Conservation (phyloP, 441 rosid species). For the Pelargonium citronellum region DNA sequence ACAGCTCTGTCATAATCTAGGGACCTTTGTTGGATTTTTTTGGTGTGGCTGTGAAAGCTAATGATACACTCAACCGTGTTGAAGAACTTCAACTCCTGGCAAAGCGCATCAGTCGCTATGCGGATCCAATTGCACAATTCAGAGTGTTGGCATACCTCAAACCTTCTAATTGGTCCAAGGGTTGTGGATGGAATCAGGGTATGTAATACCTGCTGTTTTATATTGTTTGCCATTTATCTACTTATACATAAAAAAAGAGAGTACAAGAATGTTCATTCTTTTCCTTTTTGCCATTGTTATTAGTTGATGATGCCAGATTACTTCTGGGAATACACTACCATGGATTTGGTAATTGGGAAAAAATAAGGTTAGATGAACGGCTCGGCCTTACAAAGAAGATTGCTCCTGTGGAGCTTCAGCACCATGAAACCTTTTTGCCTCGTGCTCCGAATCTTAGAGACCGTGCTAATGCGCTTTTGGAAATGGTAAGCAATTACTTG, state of each 20-base stretch:
- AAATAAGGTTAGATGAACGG: conserved; percentile 81
- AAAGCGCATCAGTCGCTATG: conserved; percentile 69
- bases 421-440: conserved; percentile 96
- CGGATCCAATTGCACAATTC: conserved; percentile 83
- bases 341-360: conserved; percentile 99
- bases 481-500: conserved; percentile 53
- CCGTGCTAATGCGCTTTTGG: conserved; percentile 92
- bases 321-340: conserved; percentile 86
- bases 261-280: not conserved
- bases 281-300: conserved; percentile 18
- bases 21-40: conserved; percentile 94
- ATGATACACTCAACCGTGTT: conserved; percentile 70
- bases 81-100: conserved; percentile 84
- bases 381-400: conserved; percentile 93
- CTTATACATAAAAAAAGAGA: not conserved
- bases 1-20: conserved; percentile 34
- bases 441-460: conserved; percentile 97
- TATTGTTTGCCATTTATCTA: not conserved
- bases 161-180: conserved; percentile 99
- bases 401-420: conserved; percentile 97
- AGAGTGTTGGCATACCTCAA: conserved; percentile 79
- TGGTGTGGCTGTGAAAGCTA: conserved; percentile 93
- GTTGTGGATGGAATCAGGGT: conserved; percentile 99
- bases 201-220: conserved; percentile 23
- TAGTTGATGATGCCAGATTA: conserved; percentile 98